Evolutionary conservation across 176 grass and related monocot species (phyloP), one percentile per base, ranked within the genome.

Genomic region (Eleusine indica): DNA sequence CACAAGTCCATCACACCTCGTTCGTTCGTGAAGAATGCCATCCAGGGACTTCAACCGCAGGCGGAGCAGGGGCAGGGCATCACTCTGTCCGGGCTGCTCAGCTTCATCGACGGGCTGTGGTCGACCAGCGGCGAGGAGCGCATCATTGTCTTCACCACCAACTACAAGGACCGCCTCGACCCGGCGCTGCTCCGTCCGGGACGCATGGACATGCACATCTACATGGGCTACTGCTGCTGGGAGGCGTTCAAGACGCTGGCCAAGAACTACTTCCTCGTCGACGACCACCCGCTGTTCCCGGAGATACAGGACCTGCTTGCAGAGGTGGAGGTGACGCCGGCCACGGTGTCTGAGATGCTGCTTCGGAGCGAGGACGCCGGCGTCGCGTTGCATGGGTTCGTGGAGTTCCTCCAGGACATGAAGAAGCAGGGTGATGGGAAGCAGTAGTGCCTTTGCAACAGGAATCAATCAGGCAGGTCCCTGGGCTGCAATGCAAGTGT

Each of bases 201-300:
- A 3, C 89, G 90, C 80, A 89, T 92, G 90, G 87, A 92, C 84
- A 87, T 80, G 84, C 90, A 92, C 80, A 29, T 92, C 39, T 14
- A 89, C 74, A 80, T 89, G 84, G 79, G 53, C 1, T 78, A 89
- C 39, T 92, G 84, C 25, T 21, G 73, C 22, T 76, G 75, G 15
- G 84, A 92, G 38, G 44, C 80, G 0, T 82, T 87, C 70, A 87
- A 56, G 87, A 81, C 89, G 38, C 72, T 92, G 2, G 69, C 76
- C 58, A 13, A 19, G n/a, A 89, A 92, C 78, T 92, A 85, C 76
- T 56, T 87, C 38, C 71, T 68, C 38, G 6, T 85, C 4, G 9
- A 73, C 22, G 25, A 9, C 8, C 91, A 81, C 42, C 0, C 2
- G 4, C 53, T 69, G 38, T 92, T 65, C 22, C 57, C 62, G 3